Base-by-base conservation (phyloP, 176 grass and related monocot species). In the Ensete ventricosum region DNA sequence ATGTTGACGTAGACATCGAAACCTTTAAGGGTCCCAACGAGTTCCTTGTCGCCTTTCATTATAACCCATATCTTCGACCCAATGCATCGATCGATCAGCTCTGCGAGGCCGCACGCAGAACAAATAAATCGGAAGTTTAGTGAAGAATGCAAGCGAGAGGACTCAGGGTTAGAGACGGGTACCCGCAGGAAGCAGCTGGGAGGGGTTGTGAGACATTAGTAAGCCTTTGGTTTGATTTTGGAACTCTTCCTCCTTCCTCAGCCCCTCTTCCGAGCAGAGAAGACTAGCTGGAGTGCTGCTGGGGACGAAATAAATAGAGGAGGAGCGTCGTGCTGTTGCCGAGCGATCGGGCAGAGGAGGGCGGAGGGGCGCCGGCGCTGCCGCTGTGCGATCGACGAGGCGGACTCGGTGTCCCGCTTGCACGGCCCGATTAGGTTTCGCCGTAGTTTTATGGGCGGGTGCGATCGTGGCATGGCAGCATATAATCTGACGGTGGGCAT, bases 31-130 rank as follows among this genome's bases (percentile, higher is more conserved):
- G 95, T 99, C 9, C 95, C 95, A 8, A 99, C 90, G 29, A 99
- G 90, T 82, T 99, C 95, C 90, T 99, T 99, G 78, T 99, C 95
- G 1, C 95, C 95, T 82, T 94, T 99, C 90, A 99, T 99, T 77
- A 99, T 99, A 60, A 99, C 95, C 95, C 95, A 99, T 71, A 99
- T 99, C 88, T 94, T 99, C 76, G 90, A 99, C 27, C 95, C 95
- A 77, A 99, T 94, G 82, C 95, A 99, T 21, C 95, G 82, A 76
- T 99, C 95, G 43, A 99, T 99, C 80, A 99, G 74, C 88, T 94
- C 95, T 98, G 62, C 72, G 10, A 13, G 51, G 12, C 34, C 34
- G 34, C 34, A 43, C 34, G 34, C 34, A 10, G 53, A 66, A 25
- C 60, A 68, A 1, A 1, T 14, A 34, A 73, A 10, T 76, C n/a